Percentiles rank a stretch among this genome's conserved stretches.
Evolutionary conservation across 495 filamentous ascomycete genomes (phyloP).

Genomic region (Thermochaetoides thermophila): DNA sequence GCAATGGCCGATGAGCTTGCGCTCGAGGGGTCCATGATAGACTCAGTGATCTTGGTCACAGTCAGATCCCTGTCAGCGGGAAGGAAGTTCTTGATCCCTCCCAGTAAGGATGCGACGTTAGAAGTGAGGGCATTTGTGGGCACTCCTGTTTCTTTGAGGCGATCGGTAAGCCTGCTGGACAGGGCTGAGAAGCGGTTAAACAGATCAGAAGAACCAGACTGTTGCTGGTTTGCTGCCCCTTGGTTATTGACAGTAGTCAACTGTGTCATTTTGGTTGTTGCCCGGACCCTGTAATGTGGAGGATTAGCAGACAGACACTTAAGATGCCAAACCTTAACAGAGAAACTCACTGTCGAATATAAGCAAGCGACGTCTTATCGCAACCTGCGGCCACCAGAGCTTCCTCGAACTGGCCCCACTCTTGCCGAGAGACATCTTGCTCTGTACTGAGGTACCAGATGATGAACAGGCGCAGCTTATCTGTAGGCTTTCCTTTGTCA

Average conservation of each 20-base stretch:
- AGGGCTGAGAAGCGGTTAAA: slow-evolving; percentile 83
- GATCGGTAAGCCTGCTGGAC: slow-evolving; percentile 80
- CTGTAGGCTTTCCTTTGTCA: slow-evolving; percentile 66
- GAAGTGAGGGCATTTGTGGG: slow-evolving; percentile 41
- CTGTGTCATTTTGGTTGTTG: slow-evolving; percentile 97
- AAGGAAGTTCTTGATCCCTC: slow-evolving; percentile 97
- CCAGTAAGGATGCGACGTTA: slow-evolving; percentile 89
- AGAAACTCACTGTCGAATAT: slow-evolving; percentile 57
- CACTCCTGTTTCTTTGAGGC: slow-evolving; percentile 75
- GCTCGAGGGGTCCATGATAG: slow-evolving; percentile 88
- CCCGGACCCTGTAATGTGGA: slow-evolving; percentile 51
- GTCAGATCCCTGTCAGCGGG: slow-evolving; percentile 92
- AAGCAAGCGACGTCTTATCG: slow-evolving; percentile 60
- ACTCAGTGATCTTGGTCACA: slow-evolving; percentile 93
- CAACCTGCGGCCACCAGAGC: slow-evolving; percentile 61
- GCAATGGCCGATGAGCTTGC: slow-evolving; percentile 84
- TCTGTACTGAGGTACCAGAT: slow-evolving; percentile 98
- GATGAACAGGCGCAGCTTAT: slow-evolving; percentile 86
- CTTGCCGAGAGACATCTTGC: slow-evolving; percentile 64
- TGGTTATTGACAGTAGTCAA: slow-evolving; percentile 66
- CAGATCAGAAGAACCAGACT: slow-evolving; percentile 48
- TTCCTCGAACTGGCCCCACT: slow-evolving; percentile 81
- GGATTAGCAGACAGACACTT: slow-evolving; percentile 15
- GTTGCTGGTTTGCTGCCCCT: slow-evolving; percentile 41
- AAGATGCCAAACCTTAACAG: not conserved